Percentiles rank a stretch among this genome's conserved stretches.
Conservation (phyloP, 257 asterid species). For the Fraxinus cuspidata region DNA sequence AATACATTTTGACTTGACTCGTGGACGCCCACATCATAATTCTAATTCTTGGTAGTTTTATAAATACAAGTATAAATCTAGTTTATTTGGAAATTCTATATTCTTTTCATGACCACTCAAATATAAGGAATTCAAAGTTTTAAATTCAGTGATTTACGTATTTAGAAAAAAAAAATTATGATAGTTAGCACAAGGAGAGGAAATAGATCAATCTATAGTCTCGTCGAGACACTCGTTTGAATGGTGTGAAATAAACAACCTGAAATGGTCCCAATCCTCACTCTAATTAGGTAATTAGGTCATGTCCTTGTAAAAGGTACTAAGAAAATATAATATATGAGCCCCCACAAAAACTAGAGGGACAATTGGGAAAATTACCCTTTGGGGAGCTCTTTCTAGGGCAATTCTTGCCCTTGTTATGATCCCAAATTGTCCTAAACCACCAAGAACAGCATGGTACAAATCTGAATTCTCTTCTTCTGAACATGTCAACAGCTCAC, state of each 20-base stretch:
- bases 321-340: slow-evolving; percentile 23
- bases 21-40: no score
- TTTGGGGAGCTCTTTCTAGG: slow-evolving; percentile 20
- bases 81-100: no score
- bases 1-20: no score
- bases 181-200: no score
- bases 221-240: slow-evolving; percentile 31
- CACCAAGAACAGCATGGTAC: slow-evolving; percentile 24
- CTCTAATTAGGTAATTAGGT: not conserved
- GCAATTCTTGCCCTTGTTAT: slow-evolving; percentile 22
- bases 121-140: no score
- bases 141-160: no score
- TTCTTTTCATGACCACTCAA: no score
- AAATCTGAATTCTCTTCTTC: slow-evolving; percentile 9
- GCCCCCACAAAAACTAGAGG: slow-evolving; percentile 4
- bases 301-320: slow-evolving; percentile 27
- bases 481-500: slow-evolving; percentile 20
- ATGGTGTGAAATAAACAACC: slow-evolving; percentile 22
- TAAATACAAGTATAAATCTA: no score
- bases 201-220: not conserved
- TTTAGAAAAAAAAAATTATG: no score
- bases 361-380: not conserved
- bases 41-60: no score
- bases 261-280: slow-evolving; percentile 35
- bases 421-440: slow-evolving; percentile 28